Percentiles rank a stretch among this genome's conserved stretches.
Conservation (phyloP, 129 eudicot genomes). For the Heracleum sosnowskyi region DNA sequence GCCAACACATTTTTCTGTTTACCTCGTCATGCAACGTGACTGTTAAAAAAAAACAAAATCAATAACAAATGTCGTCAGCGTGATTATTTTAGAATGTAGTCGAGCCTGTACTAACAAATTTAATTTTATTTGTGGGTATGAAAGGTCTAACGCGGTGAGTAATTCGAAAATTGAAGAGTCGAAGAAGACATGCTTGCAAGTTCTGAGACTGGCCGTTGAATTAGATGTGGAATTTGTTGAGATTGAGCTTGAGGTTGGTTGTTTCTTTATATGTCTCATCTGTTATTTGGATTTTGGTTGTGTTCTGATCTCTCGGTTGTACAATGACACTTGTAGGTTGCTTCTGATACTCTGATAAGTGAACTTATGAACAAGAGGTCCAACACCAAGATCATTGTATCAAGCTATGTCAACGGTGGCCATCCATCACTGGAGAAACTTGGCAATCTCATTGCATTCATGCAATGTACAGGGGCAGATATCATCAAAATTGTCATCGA, state of each 20-base stretch:
- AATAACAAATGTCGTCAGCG: neutral
- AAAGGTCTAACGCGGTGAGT: slow-evolving; percentile 23
- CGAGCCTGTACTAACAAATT: neutral
- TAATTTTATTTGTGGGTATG: neutral
- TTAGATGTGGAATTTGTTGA: slow-evolving; percentile 63
- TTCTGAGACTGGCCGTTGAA: slow-evolving; percentile 51
- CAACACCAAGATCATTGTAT: slow-evolving; percentile 52
- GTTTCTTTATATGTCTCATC: neutral
- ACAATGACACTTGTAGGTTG: slow-evolving; percentile 31
- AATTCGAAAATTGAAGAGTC: slow-evolving; percentile 18
- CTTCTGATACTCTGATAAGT: slow-evolving; percentile 26
- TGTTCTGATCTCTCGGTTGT: neutral
- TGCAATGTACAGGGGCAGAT: slow-evolving; percentile 63
- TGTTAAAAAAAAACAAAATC: no score
- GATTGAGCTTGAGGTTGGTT: slow-evolving; percentile 54
- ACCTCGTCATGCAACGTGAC: neutral
- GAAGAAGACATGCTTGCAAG: slow-evolving; percentile 37
- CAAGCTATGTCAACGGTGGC: slow-evolving; percentile 50
- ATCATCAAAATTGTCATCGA: slow-evolving; percentile 49
- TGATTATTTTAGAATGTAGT: neutral
- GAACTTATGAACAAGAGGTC: slow-evolving; percentile 48
- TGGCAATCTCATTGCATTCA: slow-evolving; percentile 38
- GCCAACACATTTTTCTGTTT: neutral
- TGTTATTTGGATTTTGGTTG: neutral
- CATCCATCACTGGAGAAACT: slow-evolving; percentile 39